These are phyloP conservation scores for Rhamnella rubrinervis DNA, from an alignment of 331 rosid genomes.

Conservation along the genomic window DNA sequence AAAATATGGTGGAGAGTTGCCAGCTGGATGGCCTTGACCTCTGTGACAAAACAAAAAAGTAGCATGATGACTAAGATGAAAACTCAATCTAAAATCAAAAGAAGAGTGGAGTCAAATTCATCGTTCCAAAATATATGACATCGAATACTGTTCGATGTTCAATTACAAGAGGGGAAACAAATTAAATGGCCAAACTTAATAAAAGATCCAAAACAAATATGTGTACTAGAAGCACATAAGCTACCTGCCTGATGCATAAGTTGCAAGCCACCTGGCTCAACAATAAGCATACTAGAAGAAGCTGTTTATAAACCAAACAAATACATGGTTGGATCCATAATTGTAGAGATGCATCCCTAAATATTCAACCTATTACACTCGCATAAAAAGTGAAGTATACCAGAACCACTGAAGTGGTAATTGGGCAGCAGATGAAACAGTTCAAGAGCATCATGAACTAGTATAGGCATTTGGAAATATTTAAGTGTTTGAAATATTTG, in stretches of 20 bases:
- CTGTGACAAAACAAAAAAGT: slow-evolving; percentile 40
- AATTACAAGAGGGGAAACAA: not conserved
- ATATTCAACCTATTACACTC: not conserved
- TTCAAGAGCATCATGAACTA: too few relatives aligned
- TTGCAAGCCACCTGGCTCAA: not conserved
- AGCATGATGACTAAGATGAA: not conserved
- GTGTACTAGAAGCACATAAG: not conserved
- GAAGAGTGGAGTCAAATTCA: not conserved
- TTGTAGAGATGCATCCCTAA: not conserved
- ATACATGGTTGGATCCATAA: not conserved
- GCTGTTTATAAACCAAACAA: not conserved
- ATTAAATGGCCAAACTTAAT: not conserved
- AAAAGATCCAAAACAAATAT: not conserved
- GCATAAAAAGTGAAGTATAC: too few relatives aligned
- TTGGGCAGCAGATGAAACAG: too few relatives aligned
- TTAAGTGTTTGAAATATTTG: too few relatives aligned
- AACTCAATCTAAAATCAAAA: slow-evolving; percentile 1
- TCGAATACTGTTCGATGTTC: too few relatives aligned
- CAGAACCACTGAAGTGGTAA: too few relatives aligned
- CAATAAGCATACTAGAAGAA: not conserved
- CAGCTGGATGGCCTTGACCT: slow-evolving; percentile 80
- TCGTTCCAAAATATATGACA: too few relatives aligned
- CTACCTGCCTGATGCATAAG: too few relatives aligned
- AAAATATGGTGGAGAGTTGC: slow-evolving; percentile 62
- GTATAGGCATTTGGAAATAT: too few relatives aligned